Conservation (phyloP, 2,329 filamentous ascomycete genomes). For the Tothia fuscella region DNA sequence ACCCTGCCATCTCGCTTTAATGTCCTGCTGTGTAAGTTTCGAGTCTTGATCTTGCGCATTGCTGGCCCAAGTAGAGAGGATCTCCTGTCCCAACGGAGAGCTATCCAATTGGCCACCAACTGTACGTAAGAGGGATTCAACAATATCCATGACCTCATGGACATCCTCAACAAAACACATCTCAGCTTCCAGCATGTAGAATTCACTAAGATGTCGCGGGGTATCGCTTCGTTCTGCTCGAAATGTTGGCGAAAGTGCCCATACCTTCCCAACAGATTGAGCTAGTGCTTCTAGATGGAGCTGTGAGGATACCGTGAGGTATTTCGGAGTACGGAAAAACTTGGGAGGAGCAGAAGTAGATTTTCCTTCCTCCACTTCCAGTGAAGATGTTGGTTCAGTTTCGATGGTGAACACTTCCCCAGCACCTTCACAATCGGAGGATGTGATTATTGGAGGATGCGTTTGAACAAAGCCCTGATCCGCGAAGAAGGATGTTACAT, state of each 20-base stretch:
- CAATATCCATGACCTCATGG: constrained; percentile 60
- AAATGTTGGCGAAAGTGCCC: constrained; percentile 89
- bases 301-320: constrained; percentile 89
- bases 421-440: constrained; percentile 92
- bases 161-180: constrained; percentile 65
- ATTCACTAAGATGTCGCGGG: constrained; percentile 85
- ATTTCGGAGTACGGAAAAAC: constrained; percentile 84
- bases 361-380: too few species aligned
- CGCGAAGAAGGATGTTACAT: constrained; percentile 65
- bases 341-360: constrained; percentile 27
- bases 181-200: constrained; percentile 97
- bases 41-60: constrained; percentile 19
- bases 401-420: constrained; percentile 77
- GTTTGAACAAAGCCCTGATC: constrained; percentile 63
- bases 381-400: constrained; percentile 18
- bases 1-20: constrained; percentile 61
- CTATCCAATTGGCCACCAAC: constrained; percentile 38
- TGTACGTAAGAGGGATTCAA: constrained; percentile 63
- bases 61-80: constrained; percentile 30
- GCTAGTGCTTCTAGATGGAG: constrained; percentile 87
- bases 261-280: constrained; percentile 79
- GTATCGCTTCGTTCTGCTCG: constrained; percentile 90
- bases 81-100: constrained; percentile 42
- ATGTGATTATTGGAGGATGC: constrained; percentile 89
- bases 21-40: constrained; percentile 34